These are phyloP conservation scores for Fusarium chaquense DNA, from an alignment of 2,329 filamentous ascomycete species.

Conservation along the genomic window DNA sequence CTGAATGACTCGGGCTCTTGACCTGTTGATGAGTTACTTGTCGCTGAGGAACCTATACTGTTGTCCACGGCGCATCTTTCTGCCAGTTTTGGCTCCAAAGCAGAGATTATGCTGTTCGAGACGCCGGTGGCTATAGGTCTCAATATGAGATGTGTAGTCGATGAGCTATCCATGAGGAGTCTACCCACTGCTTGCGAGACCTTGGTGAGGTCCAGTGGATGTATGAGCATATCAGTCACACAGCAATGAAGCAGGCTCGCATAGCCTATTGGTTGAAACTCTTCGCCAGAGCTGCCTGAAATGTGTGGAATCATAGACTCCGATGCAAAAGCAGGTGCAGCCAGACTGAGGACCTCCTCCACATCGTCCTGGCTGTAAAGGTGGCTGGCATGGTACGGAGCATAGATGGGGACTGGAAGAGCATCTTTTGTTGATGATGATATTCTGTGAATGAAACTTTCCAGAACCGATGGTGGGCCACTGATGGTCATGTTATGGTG, in stretches of 20 bases:
- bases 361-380: slow-evolving; percentile 32
- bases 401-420: slow-evolving; percentile 25
- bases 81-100: slow-evolving; percentile 1
- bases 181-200: background rate
- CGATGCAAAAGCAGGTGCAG: background rate
- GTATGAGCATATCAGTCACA: slow-evolving; percentile 3
- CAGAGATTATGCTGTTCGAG: slow-evolving; percentile 1
- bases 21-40: background rate
- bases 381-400: slow-evolving; percentile 45
- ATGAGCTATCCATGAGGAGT: background rate
- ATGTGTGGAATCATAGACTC: background rate
- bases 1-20: background rate
- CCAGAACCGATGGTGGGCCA: slow-evolving; percentile 39
- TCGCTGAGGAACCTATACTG: background rate
- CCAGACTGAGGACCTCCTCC: background rate
- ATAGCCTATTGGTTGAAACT: background rate
- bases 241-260: background rate
- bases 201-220: background rate
- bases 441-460: slow-evolving; percentile 36
- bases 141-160: background rate
- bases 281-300: background rate
- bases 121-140: background rate
- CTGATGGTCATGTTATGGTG: slow-evolving; percentile 43
- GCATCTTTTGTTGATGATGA: background rate
- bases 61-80: slow-evolving; percentile 17